These are phyloP conservation scores for Pleurotus djamor DNA, from an alignment of 768 basidiomycete species.

Conservation along the genomic window DNA sequence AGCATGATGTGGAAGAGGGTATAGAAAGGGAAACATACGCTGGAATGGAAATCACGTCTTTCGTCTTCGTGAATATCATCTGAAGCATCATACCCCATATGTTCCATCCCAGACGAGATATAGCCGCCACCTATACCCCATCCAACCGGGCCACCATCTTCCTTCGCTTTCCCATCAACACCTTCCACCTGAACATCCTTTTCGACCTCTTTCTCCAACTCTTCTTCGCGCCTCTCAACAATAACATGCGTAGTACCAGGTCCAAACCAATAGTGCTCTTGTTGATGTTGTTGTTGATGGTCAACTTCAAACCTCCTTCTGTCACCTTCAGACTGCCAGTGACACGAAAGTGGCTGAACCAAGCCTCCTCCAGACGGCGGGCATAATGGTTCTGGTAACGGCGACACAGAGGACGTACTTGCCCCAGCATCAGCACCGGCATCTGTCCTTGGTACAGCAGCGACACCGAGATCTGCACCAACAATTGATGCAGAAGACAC, in stretches of 20 bases:
- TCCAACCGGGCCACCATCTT: slow-evolving; percentile 4
- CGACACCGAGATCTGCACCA: too few relatives aligned
- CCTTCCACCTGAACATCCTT: slow-evolving; percentile 7
- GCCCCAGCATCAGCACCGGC: background rate
- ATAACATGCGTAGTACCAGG: background rate
- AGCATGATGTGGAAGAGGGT: background rate
- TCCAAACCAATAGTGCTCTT: slow-evolving; percentile 12
- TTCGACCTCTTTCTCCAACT: background rate
- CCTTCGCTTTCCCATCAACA: background rate
- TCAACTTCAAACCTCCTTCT: background rate
- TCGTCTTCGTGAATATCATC: background rate
- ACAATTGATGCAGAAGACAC: too few relatives aligned
- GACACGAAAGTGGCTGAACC: slow-evolving; percentile 9
- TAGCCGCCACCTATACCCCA: slow-evolving; percentile 1
- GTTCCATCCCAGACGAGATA: slow-evolving; percentile 10
- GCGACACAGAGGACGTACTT: background rate
- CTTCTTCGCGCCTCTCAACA: background rate
- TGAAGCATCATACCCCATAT: slow-evolving; percentile 24
- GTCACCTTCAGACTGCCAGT: slow-evolving; percentile 5
- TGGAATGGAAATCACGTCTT: background rate
- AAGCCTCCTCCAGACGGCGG: slow-evolving; percentile 17
- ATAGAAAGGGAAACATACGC: background rate
- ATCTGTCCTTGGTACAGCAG: background rate
- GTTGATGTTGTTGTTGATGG: background rate
- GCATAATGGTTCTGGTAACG: slow-evolving; percentile 11